Evolutionary conservation across 257 asterid species (phyloP), one percentile per base, ranked within the genome.

Genomic region (Solanum arcanum): DNA sequence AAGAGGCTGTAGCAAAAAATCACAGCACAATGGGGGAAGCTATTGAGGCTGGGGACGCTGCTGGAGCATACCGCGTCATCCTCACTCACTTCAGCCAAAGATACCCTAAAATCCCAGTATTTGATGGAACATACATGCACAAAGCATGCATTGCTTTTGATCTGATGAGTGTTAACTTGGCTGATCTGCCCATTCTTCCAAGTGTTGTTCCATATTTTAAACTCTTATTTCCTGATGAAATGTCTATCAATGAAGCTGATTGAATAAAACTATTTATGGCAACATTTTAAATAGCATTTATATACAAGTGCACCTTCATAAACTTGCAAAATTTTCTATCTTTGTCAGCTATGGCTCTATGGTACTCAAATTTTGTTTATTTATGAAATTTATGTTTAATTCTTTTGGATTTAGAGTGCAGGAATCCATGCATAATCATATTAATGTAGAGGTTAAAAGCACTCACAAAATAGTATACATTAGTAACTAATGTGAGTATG

Each of bases 81-180:
- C 98, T 95, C 7, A 95, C 99, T 21, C 99, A 96, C 86, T 95
- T 95, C 91, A 96, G 99, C 93, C 99, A 97, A 88, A 91, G 99
- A 88, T 97, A 95, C 89, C 99, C 98, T 6, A 97, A 97, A 90
- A 93, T 97, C 83, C 99, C 98, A n/a, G 96, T 94, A 60, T 91
- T 97, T 62, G 97, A 94, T 39, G 95, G 94, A 73, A 52, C 86
- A 20, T 91, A 92, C 87, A 92, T 90, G 94, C 93, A 97, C 80
- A 95, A 94, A 23, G 94, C 98, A 0, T 93, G 98, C 94, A 90
- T 97, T 86, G 99, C 96, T 4, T 97, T 97, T 42, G 98, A 97
- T 86, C 82, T 97, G 98, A 95, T 97, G 97, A 97, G 98, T 75
- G 92, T 97, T 21, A 97, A 97, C 89, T 69, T 93, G 74, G 98